Percentiles rank a stretch among this genome's conserved stretches.
phyloP scores from a whole-genome alignment of 2,329 filamentous ascomycete genomes.

The Aureobasidium subglaciale region DNA sequence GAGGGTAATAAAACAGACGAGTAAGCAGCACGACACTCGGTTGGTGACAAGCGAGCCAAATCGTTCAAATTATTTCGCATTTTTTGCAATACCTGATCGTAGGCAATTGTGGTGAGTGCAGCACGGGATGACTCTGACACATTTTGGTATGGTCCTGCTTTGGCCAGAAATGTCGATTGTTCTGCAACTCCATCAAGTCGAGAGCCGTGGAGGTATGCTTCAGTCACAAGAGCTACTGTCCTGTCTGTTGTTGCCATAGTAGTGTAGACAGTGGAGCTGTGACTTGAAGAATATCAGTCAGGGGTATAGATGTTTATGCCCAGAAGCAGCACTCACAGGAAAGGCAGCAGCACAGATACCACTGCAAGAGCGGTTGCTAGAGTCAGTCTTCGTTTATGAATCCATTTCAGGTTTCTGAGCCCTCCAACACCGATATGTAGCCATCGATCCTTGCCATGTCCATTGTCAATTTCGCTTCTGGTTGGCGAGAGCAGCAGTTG shows the following conservation, averaged over 20 bases:
- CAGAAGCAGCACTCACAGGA: background rate
- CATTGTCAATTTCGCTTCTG: background rate
- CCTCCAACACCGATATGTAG: background rate
- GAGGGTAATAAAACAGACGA: background rate
- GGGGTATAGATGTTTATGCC: background rate
- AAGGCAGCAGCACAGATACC: background rate
- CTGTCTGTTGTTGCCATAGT: slow-evolving; percentile 5
- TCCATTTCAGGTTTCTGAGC: background rate
- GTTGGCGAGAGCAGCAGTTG: background rate
- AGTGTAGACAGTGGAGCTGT: background rate
- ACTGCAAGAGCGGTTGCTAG: background rate
- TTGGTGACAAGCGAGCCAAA: background rate
- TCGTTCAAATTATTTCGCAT: background rate
- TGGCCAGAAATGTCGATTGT: background rate
- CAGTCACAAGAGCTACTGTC: background rate
- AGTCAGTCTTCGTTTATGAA: background rate
- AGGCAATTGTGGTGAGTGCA: background rate
- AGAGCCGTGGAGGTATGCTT: background rate
- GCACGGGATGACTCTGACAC: background rate
- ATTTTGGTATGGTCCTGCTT: background rate
- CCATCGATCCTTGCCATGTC: background rate
- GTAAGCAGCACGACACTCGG: background rate
- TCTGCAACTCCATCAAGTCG: background rate
- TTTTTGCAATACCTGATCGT: background rate
- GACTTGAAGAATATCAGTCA: background rate